Conservation (phyloP, 345 rosid genomes). For the Salix brachista region DNA sequence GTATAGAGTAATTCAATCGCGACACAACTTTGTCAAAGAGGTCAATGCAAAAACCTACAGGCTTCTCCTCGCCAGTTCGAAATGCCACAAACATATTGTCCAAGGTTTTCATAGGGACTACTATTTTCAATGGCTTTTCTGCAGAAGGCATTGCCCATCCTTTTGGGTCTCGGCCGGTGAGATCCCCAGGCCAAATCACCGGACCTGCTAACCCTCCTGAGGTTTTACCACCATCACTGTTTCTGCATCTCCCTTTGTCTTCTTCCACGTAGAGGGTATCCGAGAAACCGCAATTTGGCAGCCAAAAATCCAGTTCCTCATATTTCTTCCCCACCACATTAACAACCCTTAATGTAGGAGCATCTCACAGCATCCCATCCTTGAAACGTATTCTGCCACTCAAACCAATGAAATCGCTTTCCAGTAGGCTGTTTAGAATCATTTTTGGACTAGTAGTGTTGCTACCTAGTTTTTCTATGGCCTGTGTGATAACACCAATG, state of each 20-base stretch:
- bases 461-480: slow-evolving; percentile 3
- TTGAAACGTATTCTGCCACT: slow-evolving; percentile 36
- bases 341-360: slow-evolving; percentile 23
- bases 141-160: slow-evolving; percentile 39
- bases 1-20: slow-evolving; percentile 17
- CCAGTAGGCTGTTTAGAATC: slow-evolving; percentile 19
- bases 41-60: slow-evolving; percentile 48
- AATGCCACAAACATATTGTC: slow-evolving; percentile 44
- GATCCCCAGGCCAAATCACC: slow-evolving; percentile 41
- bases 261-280: background rate
- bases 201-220: background rate
- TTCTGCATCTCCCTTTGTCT: background rate
- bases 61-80: slow-evolving; percentile 1
- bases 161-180: slow-evolving; percentile 19
- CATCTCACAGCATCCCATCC: slow-evolving; percentile 10
- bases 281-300: slow-evolving; percentile 32
- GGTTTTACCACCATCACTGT: background rate
- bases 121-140: slow-evolving; percentile 33
- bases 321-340: slow-evolving; percentile 41
- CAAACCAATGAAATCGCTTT: slow-evolving; percentile 36
- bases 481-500: slow-evolving; percentile 20
- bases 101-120: slow-evolving; percentile 38
- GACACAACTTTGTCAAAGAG: slow-evolving; percentile 28
- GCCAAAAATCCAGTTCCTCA: slow-evolving; percentile 42
- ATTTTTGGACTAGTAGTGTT: background rate